Evolutionary conservation across 805 yeast species (phyloP).

Genomic region (Blastobotrys robertii): DNA sequence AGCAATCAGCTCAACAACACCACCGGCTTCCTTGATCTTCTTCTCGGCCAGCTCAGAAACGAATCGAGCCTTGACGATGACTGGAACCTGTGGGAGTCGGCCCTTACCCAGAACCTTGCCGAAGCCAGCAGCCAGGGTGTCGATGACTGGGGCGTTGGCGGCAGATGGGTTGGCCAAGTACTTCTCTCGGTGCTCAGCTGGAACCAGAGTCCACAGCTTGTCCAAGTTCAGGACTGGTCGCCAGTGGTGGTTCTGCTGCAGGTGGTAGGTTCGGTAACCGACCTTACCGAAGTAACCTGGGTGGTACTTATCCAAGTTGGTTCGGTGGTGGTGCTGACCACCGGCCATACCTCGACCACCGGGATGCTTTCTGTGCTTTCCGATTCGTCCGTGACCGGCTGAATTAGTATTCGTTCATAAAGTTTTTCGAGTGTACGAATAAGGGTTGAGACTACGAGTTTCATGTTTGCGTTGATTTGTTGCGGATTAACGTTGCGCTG

Average conservation of each 20-base stretch:
- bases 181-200: slow-evolving; percentile 88
- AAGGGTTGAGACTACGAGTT: slow-evolving; percentile 12
- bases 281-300: slow-evolving; percentile 99
- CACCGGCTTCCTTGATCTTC: slow-evolving; percentile 99
- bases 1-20: slow-evolving; percentile 99
- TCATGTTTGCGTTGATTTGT: slow-evolving; percentile 1
- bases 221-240: slow-evolving; percentile 96
- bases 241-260: slow-evolving; percentile 92
- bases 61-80: slow-evolving; percentile 98
- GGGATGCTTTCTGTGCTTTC: slow-evolving; percentile 99
- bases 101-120: slow-evolving; percentile 99
- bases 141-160: slow-evolving; percentile 96
- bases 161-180: slow-evolving; percentile 76
- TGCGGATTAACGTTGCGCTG: too few species aligned
- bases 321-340: slow-evolving; percentile 99
- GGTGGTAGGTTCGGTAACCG: slow-evolving; percentile 99
- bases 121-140: slow-evolving; percentile 98
- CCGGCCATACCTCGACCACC: slow-evolving; percentile 99
- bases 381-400: slow-evolving; percentile 99
- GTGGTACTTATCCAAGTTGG: slow-evolving; percentile 99
- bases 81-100: slow-evolving; percentile 94
- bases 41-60: slow-evolving; percentile 99
- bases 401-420: slow-evolving; percentile 8
- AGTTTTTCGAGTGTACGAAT: neutral
- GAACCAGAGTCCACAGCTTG: slow-evolving; percentile 96